A percentile compares a stretch with the other conserved stretches of the same genome.
Conservation (phyloP, 441 rosid species). For the Macaranga tanarius region DNA sequence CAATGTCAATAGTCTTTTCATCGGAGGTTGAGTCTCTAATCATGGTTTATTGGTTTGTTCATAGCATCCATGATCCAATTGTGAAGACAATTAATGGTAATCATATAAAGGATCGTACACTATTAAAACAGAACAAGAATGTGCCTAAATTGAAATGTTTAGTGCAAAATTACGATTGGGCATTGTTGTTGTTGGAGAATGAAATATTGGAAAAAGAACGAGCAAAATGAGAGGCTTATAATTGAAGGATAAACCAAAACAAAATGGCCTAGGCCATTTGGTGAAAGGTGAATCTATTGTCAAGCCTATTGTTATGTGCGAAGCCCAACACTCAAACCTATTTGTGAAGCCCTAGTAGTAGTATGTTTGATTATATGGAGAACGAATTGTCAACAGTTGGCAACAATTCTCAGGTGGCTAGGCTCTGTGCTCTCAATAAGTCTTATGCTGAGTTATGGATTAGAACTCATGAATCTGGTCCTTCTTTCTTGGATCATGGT, state of each 20-base stretch:
- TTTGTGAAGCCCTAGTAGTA: too few species aligned
- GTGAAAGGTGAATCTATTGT: too few species aligned
- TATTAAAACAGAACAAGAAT: background rate
- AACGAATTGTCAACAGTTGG: too few species aligned
- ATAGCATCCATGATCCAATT: background rate
- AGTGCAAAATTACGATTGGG: slow-evolving; percentile 72
- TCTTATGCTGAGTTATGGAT: slow-evolving; percentile 77
- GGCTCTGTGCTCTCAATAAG: slow-evolving; percentile 51
- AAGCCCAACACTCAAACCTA: too few species aligned
- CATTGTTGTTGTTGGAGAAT: too few species aligned
- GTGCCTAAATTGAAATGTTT: slow-evolving; percentile 34
- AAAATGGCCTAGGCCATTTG: too few species aligned
- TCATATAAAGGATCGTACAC: background rate
- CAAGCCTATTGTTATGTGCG: too few species aligned
- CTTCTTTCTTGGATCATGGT: slow-evolving; percentile 48
- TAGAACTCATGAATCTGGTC: slow-evolving; percentile 72
- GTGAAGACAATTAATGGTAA: background rate
- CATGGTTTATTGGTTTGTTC: background rate
- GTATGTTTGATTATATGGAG: too few species aligned
- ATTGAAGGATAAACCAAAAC: too few species aligned
- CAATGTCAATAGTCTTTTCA: background rate
- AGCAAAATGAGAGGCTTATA: too few species aligned
- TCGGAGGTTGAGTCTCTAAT: background rate
- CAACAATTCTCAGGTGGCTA: slow-evolving; percentile 48
- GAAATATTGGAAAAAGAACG: too few species aligned